Evolutionary conservation across 768 basidiomycete genomes (phyloP), one percentile per base, ranked within the genome.

Genomic region (Dentipellis sp.): DNA sequence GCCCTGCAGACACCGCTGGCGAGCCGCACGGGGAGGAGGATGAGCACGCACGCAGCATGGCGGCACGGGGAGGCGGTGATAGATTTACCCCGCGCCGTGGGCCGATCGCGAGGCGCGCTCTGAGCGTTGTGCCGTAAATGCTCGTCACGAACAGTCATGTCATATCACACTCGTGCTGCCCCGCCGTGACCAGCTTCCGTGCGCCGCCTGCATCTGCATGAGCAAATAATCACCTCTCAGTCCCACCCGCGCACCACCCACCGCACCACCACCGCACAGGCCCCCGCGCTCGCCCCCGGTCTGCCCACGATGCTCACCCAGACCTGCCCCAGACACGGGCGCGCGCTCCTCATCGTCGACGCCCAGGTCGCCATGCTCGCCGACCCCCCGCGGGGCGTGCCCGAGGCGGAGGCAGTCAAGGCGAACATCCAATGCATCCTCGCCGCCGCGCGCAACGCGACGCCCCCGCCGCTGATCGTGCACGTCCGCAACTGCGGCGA

Each of bases 401-500:
- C 82, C 38, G 63, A 73, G 11, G 72, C 79, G 0, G 53, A 62
- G 35, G 47, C 54, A 36, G 73, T 82, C 36, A 73, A 72, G 53
- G 61, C 68, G 37, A 82, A 84, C 67, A 75, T 86, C 64, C 60
- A 66, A 2, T 61, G 58, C 22, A 73, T 86, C 63, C 54, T 54
- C 54, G 34, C 37, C 22, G 42, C 46, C 21, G 67, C 69, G 11
- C 75, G 76, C 34, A 53, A 63, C 1, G 74, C 75, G 0, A 75
- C 78, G 4, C 82, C 80, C 6, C 73, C 74, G 12, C 67, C 69
- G 49, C 65, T 64, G 48, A 84, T 87, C 68, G 72, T 87, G 52
- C 86, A 87, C 65, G 75, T 86, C 57, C 83, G 84, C 58, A 86
- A 86, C 67, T 74, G 65, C 16, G 86, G 86, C 36, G 84, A 82